These are phyloP conservation scores for Brettanomyces naardenensis DNA, from an alignment of 805 yeast genomes.

Conservation along the genomic window DNA sequence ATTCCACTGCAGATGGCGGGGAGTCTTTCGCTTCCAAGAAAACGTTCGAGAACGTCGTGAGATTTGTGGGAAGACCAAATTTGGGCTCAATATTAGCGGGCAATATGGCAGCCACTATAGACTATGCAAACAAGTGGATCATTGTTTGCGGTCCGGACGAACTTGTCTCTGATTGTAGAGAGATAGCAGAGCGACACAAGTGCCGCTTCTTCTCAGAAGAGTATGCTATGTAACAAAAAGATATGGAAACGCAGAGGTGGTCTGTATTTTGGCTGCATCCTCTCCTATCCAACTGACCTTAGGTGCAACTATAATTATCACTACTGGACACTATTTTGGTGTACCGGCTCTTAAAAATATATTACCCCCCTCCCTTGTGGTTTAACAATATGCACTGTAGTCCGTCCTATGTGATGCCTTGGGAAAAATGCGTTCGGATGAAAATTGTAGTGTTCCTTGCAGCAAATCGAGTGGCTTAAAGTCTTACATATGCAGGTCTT, in stretches of 20 bases:
- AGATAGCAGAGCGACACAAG: constrained; percentile 29
- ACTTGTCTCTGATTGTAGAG: constrained; percentile 32
- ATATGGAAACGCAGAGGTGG: background rate
- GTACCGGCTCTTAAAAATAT: too few species aligned
- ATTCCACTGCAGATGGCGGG: background rate
- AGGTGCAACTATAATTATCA: too few species aligned
- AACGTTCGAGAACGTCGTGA: background rate
- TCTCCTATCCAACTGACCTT: too few species aligned
- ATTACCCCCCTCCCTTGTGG: too few species aligned
- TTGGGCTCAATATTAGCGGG: constrained; percentile 26
- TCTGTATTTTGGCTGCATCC: too few species aligned
- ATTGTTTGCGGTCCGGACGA: constrained; percentile 52
- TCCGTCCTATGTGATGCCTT: too few species aligned
- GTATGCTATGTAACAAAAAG: constrained; percentile 27
- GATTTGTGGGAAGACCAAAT: constrained; percentile 32
- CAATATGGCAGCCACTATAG: constrained; percentile 22
- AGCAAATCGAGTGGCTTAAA: too few species aligned
- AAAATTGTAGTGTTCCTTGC: too few species aligned
- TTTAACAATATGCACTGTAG: too few species aligned
- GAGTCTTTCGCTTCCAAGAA: background rate
- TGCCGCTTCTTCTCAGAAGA: constrained; percentile 37
- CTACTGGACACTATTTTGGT: too few species aligned
- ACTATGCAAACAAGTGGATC: constrained; percentile 38
- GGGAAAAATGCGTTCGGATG: too few species aligned
- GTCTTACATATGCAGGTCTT: too few species aligned